Conservation (phyloP, 495 filamentous ascomycete genomes). For the Penicillium parvum region DNA sequence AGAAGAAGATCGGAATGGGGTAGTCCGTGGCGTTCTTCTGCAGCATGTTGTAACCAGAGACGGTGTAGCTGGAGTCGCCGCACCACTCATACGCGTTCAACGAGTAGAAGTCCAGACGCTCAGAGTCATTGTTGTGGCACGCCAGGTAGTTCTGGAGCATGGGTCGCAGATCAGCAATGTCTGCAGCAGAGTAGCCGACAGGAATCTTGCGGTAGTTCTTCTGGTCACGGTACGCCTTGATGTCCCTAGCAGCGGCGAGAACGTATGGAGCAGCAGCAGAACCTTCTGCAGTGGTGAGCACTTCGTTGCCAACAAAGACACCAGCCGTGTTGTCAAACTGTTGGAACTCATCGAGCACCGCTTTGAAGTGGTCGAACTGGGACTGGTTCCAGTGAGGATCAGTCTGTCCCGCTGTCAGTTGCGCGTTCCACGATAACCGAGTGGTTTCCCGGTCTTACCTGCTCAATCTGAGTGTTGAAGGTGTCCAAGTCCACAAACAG, state of each 20-base stretch:
- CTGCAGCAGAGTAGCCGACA: conserved; percentile 85
- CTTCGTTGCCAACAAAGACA: conserved; percentile 85
- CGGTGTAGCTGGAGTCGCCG: conserved; percentile 54
- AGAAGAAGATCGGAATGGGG: conserved; percentile 80
- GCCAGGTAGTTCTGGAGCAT: conserved; percentile 87
- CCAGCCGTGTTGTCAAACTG: conserved; percentile 74
- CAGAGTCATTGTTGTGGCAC: conserved; percentile 62
- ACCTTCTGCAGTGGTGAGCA: conserved; percentile 52
- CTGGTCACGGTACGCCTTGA: conserved; percentile 73
- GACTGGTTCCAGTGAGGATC: conserved; percentile 62
- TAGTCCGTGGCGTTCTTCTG: conserved; percentile 54
- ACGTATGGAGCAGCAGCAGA: conserved; percentile 74
- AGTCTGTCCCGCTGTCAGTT: conserved; percentile 14
- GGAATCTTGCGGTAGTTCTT: conserved; percentile 82
- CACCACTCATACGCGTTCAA: conserved; percentile 93
- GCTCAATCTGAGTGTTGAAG: conserved; percentile 71
- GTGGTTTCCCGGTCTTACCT: conserved; percentile 40
- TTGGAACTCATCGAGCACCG: conserved; percentile 75
- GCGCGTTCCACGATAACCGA: background rate
- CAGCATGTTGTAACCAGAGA: conserved; percentile 67
- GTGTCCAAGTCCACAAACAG: conserved; percentile 80
- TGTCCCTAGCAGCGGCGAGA: conserved; percentile 73
- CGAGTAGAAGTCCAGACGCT: conserved; percentile 77
- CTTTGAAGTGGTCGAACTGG: conserved; percentile 60
- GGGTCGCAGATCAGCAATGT: conserved; percentile 74